These are phyloP conservation scores for Pezicula carpinea DNA, from an alignment of 2,329 filamentous ascomycete genomes.

Conservation along the genomic window DNA sequence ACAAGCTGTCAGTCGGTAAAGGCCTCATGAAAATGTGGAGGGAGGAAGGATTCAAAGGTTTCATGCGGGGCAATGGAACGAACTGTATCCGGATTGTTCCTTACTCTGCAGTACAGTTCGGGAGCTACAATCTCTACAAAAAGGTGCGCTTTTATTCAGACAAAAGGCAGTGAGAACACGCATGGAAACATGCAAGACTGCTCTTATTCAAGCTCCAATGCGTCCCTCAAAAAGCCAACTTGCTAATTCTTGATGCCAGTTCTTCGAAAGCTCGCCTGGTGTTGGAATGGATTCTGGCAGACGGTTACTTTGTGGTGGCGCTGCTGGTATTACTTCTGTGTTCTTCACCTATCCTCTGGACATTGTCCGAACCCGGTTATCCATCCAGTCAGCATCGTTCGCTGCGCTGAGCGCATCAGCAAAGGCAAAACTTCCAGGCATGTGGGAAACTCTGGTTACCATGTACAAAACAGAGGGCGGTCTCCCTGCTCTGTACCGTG, in stretches of 20 bases:
- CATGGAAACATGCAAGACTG: background rate
- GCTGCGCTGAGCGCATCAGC: slow-evolving; percentile 62
- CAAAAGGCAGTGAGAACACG: background rate
- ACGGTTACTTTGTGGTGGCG: slow-evolving; percentile 82
- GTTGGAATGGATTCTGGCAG: slow-evolving; percentile 68
- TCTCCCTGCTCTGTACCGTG: slow-evolving; percentile 79
- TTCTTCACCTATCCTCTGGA: slow-evolving; percentile 94
- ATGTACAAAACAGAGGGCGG: slow-evolving; percentile 96
- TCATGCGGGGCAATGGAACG: slow-evolving; percentile 96
- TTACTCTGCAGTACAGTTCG: slow-evolving; percentile 97
- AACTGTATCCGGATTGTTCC: slow-evolving; percentile 98
- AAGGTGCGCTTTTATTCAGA: slow-evolving; percentile 51
- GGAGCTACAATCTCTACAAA: slow-evolving; percentile 97
- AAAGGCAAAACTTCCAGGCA: slow-evolving; percentile 70
- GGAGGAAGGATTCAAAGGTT: slow-evolving; percentile 94
- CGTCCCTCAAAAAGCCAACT: background rate
- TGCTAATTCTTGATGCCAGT: slow-evolving; percentile 34
- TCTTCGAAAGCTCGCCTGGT: slow-evolving; percentile 73
- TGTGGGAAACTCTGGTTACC: slow-evolving; percentile 75
- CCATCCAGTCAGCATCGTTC: slow-evolving; percentile 97
- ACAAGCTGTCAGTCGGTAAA: slow-evolving; percentile 86
- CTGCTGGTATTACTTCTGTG: slow-evolving; percentile 93
- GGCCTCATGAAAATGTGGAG: slow-evolving; percentile 92
- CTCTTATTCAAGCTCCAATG: background rate
- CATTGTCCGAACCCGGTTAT: slow-evolving; percentile 91